These are phyloP conservation scores for Cicer cuneatum DNA, from an alignment of 306 rosid species.

Conservation along the genomic window DNA sequence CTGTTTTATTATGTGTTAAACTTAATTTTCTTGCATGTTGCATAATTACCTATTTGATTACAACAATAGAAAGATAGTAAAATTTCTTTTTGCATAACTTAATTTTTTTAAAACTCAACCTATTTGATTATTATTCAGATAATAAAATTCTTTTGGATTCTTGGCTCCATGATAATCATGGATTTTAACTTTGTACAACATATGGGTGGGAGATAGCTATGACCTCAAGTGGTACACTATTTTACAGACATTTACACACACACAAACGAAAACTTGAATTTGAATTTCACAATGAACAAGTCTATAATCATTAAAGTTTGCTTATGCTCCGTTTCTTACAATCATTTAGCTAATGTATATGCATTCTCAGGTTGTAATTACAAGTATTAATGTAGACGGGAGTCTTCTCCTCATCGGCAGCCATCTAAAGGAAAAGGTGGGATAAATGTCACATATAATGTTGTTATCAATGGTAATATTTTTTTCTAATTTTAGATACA, in stretches of 20 bases:
- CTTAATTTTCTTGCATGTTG: background rate
- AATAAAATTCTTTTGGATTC: background rate
- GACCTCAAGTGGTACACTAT: constrained; percentile 8
- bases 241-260: background rate
- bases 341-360: constrained; percentile 17
- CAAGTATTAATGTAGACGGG: constrained; percentile 55
- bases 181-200: constrained; percentile 1
- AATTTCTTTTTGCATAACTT: background rate
- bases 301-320: background rate
- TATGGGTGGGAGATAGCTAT: background rate
- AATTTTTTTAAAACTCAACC: background rate
- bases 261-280: background rate
- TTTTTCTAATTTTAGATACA: constrained; percentile 32
- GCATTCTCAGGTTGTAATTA: constrained; percentile 67
- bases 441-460: constrained; percentile 45
- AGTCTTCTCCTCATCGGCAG: constrained; percentile 42
- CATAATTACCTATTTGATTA: background rate
- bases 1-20: background rate
- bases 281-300: constrained; percentile 3
- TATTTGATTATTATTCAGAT: background rate
- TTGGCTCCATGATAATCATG: constrained; percentile 9
- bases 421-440: constrained; percentile 43
- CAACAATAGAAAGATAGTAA: background rate
- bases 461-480: constrained; percentile 20
- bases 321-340: constrained; percentile 26